Conservation (phyloP, 2,329 filamentous ascomycete species). For the Juglanconis oblonga region DNA sequence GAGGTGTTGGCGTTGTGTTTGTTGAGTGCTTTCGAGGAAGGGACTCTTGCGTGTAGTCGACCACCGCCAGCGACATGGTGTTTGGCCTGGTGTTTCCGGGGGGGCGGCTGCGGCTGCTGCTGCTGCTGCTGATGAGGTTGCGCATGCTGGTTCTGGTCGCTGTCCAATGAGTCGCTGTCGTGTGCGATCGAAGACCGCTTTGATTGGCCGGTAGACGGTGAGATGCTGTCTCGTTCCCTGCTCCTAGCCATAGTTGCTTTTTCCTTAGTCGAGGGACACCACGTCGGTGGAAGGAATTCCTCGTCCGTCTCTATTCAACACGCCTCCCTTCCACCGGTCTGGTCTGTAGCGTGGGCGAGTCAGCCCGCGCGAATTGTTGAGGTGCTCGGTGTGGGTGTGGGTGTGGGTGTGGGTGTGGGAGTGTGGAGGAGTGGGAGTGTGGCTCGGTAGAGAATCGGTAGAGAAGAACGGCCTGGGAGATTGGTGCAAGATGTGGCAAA, state of each 20-base stretch:
- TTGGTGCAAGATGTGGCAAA: background rate
- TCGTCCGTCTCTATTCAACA: background rate
- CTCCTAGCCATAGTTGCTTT: slow-evolving; percentile 33
- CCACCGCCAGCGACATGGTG: slow-evolving; percentile 40
- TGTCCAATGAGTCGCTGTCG: slow-evolving; percentile 35
- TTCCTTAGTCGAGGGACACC: slow-evolving; percentile 6
- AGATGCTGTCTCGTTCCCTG: slow-evolving; percentile 43
- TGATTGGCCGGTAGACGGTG: slow-evolving; percentile 50
- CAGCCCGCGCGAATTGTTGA: background rate
- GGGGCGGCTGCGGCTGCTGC: slow-evolving; percentile 28
- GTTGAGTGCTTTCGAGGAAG: slow-evolving; percentile 51
- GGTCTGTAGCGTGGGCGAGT: background rate
- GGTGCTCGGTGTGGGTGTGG: background rate
- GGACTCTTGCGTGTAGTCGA: slow-evolving; percentile 50
- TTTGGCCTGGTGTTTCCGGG: slow-evolving; percentile 34
- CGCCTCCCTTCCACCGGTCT: background rate
- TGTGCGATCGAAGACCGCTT: slow-evolving; percentile 43
- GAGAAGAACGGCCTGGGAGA: background rate
- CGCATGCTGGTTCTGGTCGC: slow-evolving; percentile 30
- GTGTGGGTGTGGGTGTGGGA: background rate
- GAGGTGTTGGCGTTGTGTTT: slow-evolving; percentile 37
- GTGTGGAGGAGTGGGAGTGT: too few species aligned
- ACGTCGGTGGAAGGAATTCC: background rate
- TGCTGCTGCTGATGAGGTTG: slow-evolving; percentile 31
- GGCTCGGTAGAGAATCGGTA: too few species aligned